Conservation (phyloP, 2,329 filamentous ascomycete species). For the Cladosporium sphaerospermum region DNA sequence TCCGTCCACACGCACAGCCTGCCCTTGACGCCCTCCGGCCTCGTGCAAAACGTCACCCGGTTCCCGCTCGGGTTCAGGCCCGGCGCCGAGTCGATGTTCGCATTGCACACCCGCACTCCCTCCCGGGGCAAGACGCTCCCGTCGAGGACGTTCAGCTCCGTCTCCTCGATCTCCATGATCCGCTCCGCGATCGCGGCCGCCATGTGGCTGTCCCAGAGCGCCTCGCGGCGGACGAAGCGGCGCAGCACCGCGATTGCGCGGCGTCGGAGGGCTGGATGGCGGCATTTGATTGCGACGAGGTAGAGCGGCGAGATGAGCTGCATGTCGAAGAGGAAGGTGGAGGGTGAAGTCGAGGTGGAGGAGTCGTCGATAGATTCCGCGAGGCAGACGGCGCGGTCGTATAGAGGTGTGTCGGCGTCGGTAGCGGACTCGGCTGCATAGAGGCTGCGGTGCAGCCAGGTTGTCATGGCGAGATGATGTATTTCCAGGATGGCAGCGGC, state of each 20-base stretch:
- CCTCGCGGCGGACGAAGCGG: conserved; percentile 16
- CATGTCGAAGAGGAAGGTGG: conserved; percentile 24
- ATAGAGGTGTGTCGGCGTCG: conserved; percentile 14
- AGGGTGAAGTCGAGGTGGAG: conserved; percentile 1
- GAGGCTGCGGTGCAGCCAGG: conserved; percentile 17
- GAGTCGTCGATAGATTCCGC: conserved; percentile 12
- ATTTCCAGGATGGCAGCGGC: conserved; percentile 15
- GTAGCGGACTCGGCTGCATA: conserved; percentile 13
- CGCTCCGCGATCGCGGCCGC: conserved; percentile 17
- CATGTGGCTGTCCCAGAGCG: conserved; percentile 16
- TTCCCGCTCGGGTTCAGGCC: conserved; percentile 8
- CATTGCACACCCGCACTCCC: conserved; percentile 13
- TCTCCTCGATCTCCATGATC: conserved; percentile 16
- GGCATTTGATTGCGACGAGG: conserved; percentile 22
- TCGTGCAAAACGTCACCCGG: conserved; percentile 13
- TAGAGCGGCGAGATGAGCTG: conserved; percentile 21
- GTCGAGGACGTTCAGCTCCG: conserved; percentile 10
- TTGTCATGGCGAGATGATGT: conserved; percentile 16
- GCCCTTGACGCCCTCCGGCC: conserved; percentile 14
- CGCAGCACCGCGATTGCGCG: conserved; percentile 20
- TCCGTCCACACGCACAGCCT: conserved; percentile 16
- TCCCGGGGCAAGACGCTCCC: conserved; percentile 15
- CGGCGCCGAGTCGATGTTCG: conserved; percentile 11
- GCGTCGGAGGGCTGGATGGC: conserved; percentile 18
- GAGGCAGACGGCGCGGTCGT: conserved; percentile 14